Conservation (phyloP, 1,284 basidiomycete genomes). For the Papiliotrema terrestris region DNA sequence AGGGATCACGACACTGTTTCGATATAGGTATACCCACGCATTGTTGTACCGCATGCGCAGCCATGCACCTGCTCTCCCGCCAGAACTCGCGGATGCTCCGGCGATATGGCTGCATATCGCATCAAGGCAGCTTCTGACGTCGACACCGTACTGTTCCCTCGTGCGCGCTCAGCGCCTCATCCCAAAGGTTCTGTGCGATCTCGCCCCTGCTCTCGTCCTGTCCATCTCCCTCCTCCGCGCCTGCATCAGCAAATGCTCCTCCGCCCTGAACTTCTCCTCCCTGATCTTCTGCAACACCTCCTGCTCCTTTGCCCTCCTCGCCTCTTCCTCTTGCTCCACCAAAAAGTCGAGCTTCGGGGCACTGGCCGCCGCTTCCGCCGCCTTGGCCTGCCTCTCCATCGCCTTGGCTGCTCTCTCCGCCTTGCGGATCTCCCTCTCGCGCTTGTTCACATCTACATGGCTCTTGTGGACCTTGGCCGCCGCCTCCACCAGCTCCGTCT, state of each 20-base stretch:
- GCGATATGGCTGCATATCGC: too few relatives aligned
- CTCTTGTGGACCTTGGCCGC: conserved; percentile 70
- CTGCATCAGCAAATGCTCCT: background rate
- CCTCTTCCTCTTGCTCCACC: background rate
- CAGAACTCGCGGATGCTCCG: too few relatives aligned
- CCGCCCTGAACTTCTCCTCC: background rate
- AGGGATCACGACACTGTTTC: too few relatives aligned
- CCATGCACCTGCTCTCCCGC: too few relatives aligned
- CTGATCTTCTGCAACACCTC: background rate
- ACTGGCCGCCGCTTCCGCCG: background rate
- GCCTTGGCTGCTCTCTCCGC: conserved; percentile 1
- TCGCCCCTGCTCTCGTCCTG: too few relatives aligned
- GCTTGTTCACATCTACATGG: conserved; percentile 96
- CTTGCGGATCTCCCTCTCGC: conserved; percentile 38
- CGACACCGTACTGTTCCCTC: too few relatives aligned
- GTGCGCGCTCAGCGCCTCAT: too few relatives aligned
- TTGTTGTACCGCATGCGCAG: too few relatives aligned
- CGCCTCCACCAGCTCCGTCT: conserved; percentile 74
- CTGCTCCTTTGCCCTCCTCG: background rate
- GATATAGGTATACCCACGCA: too few relatives aligned
- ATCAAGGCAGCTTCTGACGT: too few relatives aligned
- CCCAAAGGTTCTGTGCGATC: too few relatives aligned
- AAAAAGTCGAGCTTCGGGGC: conserved; percentile 1
- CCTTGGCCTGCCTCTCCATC: conserved; percentile 3
- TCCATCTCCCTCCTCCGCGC: too few relatives aligned